A percentile compares a stretch with the other conserved stretches of the same genome.
Evolutionary conservation across 2,329 filamentous ascomycete genomes (phyloP).

Genomic region (Aspergillus hortae): DNA sequence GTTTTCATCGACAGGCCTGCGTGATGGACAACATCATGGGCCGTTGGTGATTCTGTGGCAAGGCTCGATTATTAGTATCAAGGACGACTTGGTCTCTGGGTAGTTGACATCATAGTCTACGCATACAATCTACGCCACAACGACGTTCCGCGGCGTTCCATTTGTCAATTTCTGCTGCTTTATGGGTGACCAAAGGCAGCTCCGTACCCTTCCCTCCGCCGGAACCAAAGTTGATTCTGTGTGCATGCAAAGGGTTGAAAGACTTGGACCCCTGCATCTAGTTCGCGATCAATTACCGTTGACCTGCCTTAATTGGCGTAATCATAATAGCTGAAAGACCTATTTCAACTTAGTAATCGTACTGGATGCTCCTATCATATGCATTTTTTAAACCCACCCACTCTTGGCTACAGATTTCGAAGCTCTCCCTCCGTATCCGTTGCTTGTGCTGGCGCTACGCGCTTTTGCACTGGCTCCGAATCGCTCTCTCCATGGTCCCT

Average conservation of each 20-base stretch:
- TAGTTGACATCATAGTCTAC: not conserved
- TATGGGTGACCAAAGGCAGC: not conserved
- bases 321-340: not conserved
- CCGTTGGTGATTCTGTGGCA: not conserved
- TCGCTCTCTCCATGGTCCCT: too few relatives aligned
- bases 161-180: not conserved
- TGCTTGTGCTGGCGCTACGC: too few relatives aligned
- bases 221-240: not conserved
- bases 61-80: not conserved
- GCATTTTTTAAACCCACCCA: not conserved
- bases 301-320: not conserved
- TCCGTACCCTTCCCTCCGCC: not conserved
- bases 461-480: too few relatives aligned
- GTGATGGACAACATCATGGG: not conserved
- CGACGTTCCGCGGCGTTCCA: not conserved
- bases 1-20: not conserved
- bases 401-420: not conserved
- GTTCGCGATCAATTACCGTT: not conserved
- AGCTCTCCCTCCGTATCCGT: too few relatives aligned
- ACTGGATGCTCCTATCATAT: not conserved
- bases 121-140: not conserved
- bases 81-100: not conserved
- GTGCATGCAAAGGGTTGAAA: not conserved
- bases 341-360: not conserved
- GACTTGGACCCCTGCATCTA: not conserved